phyloP scores from a whole-genome alignment of 768 basidiomycete species.

The Podaxis pistillaris region DNA sequence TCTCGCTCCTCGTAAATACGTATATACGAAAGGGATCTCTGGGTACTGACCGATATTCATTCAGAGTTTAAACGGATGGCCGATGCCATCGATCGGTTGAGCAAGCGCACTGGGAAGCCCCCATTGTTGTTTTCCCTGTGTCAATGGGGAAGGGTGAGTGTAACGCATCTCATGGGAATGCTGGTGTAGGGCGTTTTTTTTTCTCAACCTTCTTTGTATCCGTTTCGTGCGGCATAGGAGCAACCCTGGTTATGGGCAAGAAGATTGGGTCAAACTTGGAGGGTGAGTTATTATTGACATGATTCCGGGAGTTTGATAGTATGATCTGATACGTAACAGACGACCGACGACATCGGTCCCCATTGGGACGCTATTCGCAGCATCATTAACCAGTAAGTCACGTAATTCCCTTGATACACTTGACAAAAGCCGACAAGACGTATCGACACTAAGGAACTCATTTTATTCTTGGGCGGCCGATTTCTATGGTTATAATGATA shows the following conservation, averaged over 20 bases:
- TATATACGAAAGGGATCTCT: not conserved
- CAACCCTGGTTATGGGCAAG: constrained; percentile 67
- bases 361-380: constrained; percentile 48
- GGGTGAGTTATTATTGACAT: constrained; percentile 36
- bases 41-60: not conserved
- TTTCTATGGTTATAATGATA: constrained; percentile 67
- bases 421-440: not conserved
- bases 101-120: constrained; percentile 45
- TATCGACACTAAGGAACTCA: constrained; percentile 46
- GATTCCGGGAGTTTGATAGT: not conserved
- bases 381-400: constrained; percentile 53
- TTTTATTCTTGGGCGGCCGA: constrained; percentile 62
- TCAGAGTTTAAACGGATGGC: constrained; percentile 63
- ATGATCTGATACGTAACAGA: constrained; percentile 28
- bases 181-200: constrained; percentile 1
- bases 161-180: not conserved
- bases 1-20: not conserved
- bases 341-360: constrained; percentile 51
- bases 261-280: constrained; percentile 62
- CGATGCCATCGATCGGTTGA: constrained; percentile 50
- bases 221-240: constrained; percentile 32
- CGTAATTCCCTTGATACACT: not conserved
- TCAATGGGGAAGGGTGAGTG: constrained; percentile 63
- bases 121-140: constrained; percentile 63
- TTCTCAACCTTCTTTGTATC: not conserved